These are phyloP conservation scores for Phialophora tarda DNA, from an alignment of 2,329 filamentous ascomycete genomes.

Conservation along the genomic window DNA sequence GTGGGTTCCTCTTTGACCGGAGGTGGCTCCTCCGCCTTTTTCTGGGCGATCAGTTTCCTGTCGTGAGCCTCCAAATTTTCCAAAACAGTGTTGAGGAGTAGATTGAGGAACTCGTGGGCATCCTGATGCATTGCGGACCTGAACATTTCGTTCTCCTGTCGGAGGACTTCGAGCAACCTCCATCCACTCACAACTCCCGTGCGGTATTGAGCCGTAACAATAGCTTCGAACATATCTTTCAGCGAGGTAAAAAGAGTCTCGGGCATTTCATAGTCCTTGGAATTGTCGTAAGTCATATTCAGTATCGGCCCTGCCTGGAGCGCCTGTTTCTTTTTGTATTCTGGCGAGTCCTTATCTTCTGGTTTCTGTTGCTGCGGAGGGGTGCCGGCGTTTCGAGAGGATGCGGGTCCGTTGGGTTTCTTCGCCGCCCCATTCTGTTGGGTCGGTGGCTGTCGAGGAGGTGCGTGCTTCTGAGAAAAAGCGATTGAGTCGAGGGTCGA, in stretches of 20 bases:
- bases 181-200: slow-evolving; percentile 91
- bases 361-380: slow-evolving; percentile 64
- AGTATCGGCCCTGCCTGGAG: slow-evolving; percentile 85
- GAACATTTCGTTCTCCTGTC: slow-evolving; percentile 96
- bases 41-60: slow-evolving; percentile 53
- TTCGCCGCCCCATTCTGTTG: slow-evolving; percentile 59
- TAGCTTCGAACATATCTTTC: slow-evolving; percentile 92
- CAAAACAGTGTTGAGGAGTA: slow-evolving; percentile 95
- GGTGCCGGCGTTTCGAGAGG: slow-evolving; percentile 44
- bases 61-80: slow-evolving; percentile 91
- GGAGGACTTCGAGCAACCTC: slow-evolving; percentile 90
- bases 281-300: slow-evolving; percentile 81
- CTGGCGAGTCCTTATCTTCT: slow-evolving; percentile 93
- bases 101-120: slow-evolving; percentile 93
- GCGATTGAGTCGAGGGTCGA: slow-evolving; percentile 73
- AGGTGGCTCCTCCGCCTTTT: slow-evolving; percentile 56
- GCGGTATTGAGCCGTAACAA: slow-evolving; percentile 79
- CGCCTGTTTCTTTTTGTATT: slow-evolving; percentile 97
- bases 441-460: slow-evolving; percentile 56
- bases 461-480: slow-evolving; percentile 66
- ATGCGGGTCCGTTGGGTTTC: slow-evolving; percentile 41
- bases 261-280: slow-evolving; percentile 83
- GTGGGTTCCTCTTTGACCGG: slow-evolving; percentile 45
- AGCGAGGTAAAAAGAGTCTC: slow-evolving; percentile 93
- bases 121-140: slow-evolving; percentile 97